Evolutionary conservation across 169 alveolate genomes (phyloP).

Genomic region (Plasmodium falciparum): DNA sequence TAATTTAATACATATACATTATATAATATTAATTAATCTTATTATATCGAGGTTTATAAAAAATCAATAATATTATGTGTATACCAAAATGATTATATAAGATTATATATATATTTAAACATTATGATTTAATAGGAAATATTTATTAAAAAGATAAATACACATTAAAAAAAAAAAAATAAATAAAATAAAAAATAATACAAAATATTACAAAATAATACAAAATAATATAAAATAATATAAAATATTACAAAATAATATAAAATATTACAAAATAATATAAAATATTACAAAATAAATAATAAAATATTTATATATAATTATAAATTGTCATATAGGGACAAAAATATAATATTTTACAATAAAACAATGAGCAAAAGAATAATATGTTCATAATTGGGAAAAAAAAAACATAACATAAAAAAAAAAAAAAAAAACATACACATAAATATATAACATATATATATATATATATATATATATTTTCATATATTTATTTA

Average conservation of each 20-base stretch:
- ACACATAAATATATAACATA: neutral
- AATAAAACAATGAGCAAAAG: neutral
- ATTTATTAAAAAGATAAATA: slow-evolving; percentile 1
- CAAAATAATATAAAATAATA: neutral
- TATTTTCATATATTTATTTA: no score
- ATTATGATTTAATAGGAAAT: no score
- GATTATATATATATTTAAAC: no score
- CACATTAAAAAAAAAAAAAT: neutral
- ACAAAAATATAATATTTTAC: neutral
- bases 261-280: neutral
- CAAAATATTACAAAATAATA: neutral
- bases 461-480: neutral
- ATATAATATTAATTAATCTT: no score
- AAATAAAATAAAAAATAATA: neutral
- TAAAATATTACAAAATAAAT: neutral
- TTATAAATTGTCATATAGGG: neutral
- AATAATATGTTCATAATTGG: neutral
- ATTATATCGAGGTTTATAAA: no score
- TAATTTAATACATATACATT: no score
- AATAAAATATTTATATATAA: neutral
- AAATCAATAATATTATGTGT: no score
- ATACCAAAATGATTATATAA: no score
- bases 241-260: neutral
- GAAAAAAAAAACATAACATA: neutral
- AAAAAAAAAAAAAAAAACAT: neutral